Base-by-base conservation (phyloP, 768 basidiomycete species). In the Mycena vitilis region DNA sequence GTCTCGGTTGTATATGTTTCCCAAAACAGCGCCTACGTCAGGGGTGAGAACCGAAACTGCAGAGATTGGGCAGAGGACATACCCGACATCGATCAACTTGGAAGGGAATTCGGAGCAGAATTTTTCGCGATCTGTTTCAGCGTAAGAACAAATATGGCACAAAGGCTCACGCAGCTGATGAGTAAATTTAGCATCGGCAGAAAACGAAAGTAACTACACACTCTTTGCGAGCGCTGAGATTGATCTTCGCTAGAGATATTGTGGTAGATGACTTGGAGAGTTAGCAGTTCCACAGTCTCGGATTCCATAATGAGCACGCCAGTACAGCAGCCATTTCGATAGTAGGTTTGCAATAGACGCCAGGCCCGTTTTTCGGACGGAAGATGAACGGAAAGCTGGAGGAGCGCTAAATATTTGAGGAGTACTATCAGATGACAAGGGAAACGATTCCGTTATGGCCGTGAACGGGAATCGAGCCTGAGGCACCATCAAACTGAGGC, bases 1-100 rank as follows among this genome's bases (percentile, higher is more conserved):
- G 79, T 74, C 69, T 85, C 85, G 15, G 81, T 74, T 1, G 79
- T 73, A 63, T 80, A 76, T 8, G 83, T 72, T 61, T 86, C 84
- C 86, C 86, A 86, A 62, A 87, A 86, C 20, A 86, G 75, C 30
- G 78, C 75, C 38, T 70, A 13, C 38, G n/a, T n/a, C n/a, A n/a
- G n/a, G n/a, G n/a, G n/a, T n/a, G n/a, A n/a, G n/a, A n/a, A n/a
- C n/a, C n/a, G n/a, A n/a, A n/a, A n/a, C n/a, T n/a, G 13, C 13
- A 40, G 8, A 40, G 6, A 13, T 40, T 40, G 38, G 38, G 38
- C 38, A 13, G 6, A 7, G 13, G 38, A 40, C 13, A 40, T 53
- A 49, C 61, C 23, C 62, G 57, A 52, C 48, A 65, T 45, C 60
- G 52, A 48, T 65, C 38, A 73, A 76, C 55, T 73, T 79, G 73